phyloP scores from a whole-genome alignment of 2,329 filamentous ascomycete genomes.

The Paecilomyces sp. region DNA sequence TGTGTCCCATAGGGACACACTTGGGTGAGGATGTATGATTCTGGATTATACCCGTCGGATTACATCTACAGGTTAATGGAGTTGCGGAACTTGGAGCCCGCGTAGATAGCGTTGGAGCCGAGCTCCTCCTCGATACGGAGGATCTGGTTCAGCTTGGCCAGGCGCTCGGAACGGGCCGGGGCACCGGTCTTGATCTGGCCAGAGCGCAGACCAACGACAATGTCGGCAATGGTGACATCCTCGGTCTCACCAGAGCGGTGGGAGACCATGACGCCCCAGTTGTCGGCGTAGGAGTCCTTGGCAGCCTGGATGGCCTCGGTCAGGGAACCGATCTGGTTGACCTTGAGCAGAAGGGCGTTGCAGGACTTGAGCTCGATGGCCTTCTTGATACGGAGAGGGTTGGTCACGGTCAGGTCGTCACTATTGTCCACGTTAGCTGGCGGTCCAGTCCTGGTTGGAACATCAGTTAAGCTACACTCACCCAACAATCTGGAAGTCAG shows the following conservation, averaged over 20 bases:
- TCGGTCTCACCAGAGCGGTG: slow-evolving; percentile 99
- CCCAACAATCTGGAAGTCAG: slow-evolving; percentile 94
- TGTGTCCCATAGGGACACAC: not conserved
- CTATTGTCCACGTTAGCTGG: slow-evolving; percentile 27
- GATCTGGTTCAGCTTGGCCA: slow-evolving; percentile 99
- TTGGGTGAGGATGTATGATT: not conserved
- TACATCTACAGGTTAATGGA: slow-evolving; percentile 72
- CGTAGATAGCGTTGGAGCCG: slow-evolving; percentile 82
- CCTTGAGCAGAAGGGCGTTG: slow-evolving; percentile 97
- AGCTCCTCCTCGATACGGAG: slow-evolving; percentile 99
- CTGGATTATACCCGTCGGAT: slow-evolving; percentile 1
- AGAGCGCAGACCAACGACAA: slow-evolving; percentile 90
- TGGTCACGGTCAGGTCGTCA: slow-evolving; percentile 98
- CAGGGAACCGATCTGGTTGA: slow-evolving; percentile 99
- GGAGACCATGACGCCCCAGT: slow-evolving; percentile 99
- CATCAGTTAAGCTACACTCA: slow-evolving; percentile 21
- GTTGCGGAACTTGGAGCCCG: slow-evolving; percentile 85
- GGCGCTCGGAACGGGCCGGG: slow-evolving; percentile 90
- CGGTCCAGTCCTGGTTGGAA: not conserved
- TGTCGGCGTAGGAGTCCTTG: slow-evolving; percentile 93
- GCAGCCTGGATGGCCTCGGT: slow-evolving; percentile 98
- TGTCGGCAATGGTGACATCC: slow-evolving; percentile 98
- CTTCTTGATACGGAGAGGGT: slow-evolving; percentile 98
- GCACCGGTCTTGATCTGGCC: slow-evolving; percentile 99
- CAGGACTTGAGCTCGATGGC: slow-evolving; percentile 98